Percentiles rank a stretch among this genome's conserved stretches.
These are phyloP conservation scores for Elasticomyces elasticus DNA, from an alignment of 495 filamentous ascomycete genomes.

Conservation along the genomic window DNA sequence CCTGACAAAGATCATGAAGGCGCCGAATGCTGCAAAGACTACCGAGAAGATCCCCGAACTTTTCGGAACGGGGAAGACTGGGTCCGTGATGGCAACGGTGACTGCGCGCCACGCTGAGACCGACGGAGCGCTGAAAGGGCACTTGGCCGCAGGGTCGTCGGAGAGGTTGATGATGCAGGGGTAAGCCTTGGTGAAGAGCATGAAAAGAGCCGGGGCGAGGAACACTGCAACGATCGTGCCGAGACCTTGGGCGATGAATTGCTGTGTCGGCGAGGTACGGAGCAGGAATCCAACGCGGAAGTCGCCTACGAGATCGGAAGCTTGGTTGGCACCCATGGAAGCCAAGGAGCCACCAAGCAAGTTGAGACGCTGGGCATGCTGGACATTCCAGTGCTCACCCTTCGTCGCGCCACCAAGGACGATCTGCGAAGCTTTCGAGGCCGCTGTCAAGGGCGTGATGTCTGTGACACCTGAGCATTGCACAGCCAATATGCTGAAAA, in stretches of 20 bases:
- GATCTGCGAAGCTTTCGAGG: slow-evolving; percentile 57
- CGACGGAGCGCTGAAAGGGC: slow-evolving; percentile 48
- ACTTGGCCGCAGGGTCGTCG: slow-evolving; percentile 28
- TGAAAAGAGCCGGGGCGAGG: slow-evolving; percentile 53
- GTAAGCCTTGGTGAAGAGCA: slow-evolving; percentile 57
- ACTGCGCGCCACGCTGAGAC: slow-evolving; percentile 57
- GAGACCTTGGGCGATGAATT: slow-evolving; percentile 55
- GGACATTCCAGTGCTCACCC: slow-evolving; percentile 35
- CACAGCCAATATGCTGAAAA: slow-evolving; percentile 59
- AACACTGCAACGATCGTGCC: slow-evolving; percentile 52
- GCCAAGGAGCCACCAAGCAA: slow-evolving; percentile 51
- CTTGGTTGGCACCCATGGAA: slow-evolving; percentile 49
- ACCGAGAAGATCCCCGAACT: slow-evolving; percentile 48
- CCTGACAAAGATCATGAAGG: slow-evolving; percentile 41
- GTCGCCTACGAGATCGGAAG: slow-evolving; percentile 45
- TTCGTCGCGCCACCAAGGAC: slow-evolving; percentile 53
- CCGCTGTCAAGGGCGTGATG: slow-evolving; percentile 54
- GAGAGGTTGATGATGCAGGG: slow-evolving; percentile 47
- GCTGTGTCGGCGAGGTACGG: slow-evolving; percentile 49
- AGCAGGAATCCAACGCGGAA: slow-evolving; percentile 57
- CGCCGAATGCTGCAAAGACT: slow-evolving; percentile 44
- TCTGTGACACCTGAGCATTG: slow-evolving; percentile 47
- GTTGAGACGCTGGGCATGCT: slow-evolving; percentile 50
- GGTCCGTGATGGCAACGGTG: slow-evolving; percentile 52
- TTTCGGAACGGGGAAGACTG: slow-evolving; percentile 45